phyloP scores from a whole-genome alignment of 2,329 filamentous ascomycete genomes.

The Ophiocordyceps unilateralis region DNA sequence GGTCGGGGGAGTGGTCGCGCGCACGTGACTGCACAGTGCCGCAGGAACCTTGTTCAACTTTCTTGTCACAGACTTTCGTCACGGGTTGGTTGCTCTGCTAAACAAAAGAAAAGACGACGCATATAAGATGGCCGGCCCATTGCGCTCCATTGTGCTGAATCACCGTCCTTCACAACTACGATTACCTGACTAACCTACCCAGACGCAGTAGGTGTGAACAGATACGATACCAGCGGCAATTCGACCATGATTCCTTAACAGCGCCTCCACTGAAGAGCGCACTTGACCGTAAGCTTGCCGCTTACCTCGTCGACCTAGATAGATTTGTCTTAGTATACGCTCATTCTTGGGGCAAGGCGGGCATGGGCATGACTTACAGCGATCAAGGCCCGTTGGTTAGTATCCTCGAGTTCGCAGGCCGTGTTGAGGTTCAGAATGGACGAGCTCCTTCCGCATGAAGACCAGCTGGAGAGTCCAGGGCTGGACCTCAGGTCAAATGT shows the following conservation, averaged over 20 bases:
- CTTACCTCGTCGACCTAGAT: slow-evolving; percentile 9
- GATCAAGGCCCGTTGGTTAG: not conserved
- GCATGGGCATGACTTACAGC: not conserved
- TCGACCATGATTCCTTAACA: not conserved
- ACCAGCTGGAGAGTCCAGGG: not conserved
- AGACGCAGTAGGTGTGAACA: no score
- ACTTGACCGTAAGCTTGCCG: slow-evolving; percentile 10
- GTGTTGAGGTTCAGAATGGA: not conserved
- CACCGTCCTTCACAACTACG: no score
- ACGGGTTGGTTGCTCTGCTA: no score
- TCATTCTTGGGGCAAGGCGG: not conserved
- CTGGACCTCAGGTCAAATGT: not conserved
- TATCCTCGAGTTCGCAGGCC: not conserved
- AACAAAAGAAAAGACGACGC: no score
- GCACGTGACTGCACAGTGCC: no score
- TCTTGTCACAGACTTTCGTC: no score
- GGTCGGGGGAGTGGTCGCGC: no score
- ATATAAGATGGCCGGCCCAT: no score
- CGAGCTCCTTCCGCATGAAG: not conserved
- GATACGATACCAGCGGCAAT: no score
- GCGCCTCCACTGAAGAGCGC: slow-evolving; percentile 7
- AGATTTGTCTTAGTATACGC: not conserved
- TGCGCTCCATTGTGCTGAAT: no score
- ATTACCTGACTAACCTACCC: no score
- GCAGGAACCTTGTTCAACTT: no score